A percentile compares a stretch with the other conserved stretches of the same genome.
Evolutionary conservation across 208 protist genomes (phyloP).

Genomic region (Wallacemonas sp.): DNA sequence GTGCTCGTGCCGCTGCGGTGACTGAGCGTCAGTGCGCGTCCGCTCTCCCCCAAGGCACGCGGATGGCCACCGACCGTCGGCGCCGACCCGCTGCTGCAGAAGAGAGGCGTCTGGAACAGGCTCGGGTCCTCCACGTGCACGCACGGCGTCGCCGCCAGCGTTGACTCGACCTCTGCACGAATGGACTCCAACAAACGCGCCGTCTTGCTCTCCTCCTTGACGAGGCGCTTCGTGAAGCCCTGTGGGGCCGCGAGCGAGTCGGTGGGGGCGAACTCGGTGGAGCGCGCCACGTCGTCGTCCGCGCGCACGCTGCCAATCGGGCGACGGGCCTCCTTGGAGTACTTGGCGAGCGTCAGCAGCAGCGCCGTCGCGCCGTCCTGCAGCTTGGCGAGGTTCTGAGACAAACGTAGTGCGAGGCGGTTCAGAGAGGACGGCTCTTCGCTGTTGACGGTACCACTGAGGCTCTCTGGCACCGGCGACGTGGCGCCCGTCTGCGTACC

Average conservation of each 20-base stretch:
- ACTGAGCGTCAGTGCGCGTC: background rate
- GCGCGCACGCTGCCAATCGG: conserved; percentile 29
- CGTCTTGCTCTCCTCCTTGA: conserved; percentile 29
- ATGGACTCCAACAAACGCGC: conserved; percentile 21
- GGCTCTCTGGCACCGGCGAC: background rate
- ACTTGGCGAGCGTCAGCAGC: conserved; percentile 38
- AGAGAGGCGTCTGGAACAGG: conserved; percentile 27
- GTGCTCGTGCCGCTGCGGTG: conserved; percentile 4
- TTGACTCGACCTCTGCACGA: conserved; percentile 13
- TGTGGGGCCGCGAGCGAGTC: conserved; percentile 14
- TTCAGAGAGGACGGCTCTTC: background rate
- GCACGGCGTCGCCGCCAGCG: conserved; percentile 11
- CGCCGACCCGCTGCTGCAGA: conserved; percentile 3
- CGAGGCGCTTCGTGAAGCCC: conserved; percentile 28
- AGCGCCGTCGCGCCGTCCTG: conserved; percentile 44
- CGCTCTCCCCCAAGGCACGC: conserved; percentile 7
- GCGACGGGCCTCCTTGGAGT: conserved; percentile 32
- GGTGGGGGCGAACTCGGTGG: too few relatives aligned
- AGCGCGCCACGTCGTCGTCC: too few relatives aligned
- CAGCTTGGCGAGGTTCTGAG: conserved; percentile 12
- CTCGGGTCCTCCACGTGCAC: conserved; percentile 19
- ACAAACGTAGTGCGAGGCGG: background rate
- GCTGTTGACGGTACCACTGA: background rate
- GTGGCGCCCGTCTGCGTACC: background rate
- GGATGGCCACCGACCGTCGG: background rate